Base-by-base conservation (phyloP, 108 stramenopile genomes). In the Cyclostephanos tholiformis region DNA sequence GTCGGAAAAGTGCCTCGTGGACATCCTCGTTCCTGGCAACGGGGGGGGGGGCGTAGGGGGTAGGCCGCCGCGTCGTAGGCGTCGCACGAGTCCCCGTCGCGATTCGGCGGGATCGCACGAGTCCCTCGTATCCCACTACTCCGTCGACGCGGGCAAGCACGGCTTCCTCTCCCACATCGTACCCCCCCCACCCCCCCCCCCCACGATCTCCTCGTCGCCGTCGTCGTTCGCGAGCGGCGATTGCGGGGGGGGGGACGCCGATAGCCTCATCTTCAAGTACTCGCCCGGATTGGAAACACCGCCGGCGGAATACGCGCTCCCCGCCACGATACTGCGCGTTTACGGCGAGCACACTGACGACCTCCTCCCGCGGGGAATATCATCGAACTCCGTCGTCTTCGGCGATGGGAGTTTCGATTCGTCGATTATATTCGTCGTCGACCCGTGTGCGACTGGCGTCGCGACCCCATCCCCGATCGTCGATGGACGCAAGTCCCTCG, bases 241-340 rank as follows among this genome's bases (percentile, higher is more conserved):
- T 14, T 39, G 51, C 63, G 49, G 49, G 19, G 49, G 49, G 6
- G 49, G 49, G 25, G 52, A 27, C 27, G 56, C 23, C 56, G 27
- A 57, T 7, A 71, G 70, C 17, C 25, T 79, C 3, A 60, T 79
- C 7, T 79, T 79, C 49, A 70, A 63, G 46, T 79, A 77, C 49
- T 17, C 26, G 43, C 76, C 68, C 6, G 76, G 68, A 19, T 19
- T 35, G 30, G 76, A 77, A 22, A 49, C 49, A 11, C 76, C 76
- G 14, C 76, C 76, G 11, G 76, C 76, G 35, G 76, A 77, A 30
- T 77, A 77, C 63, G 55, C 76, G 7, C 69, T 77, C 44, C 76
- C 76, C 0, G 76, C 61, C n/a, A 50, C 48, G 46, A 77, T 77
- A 25, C 38, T 77, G 43, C 64, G 65, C 53, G 69, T 77, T 12